These are phyloP conservation scores for Astrothelium subdiscretum DNA, from an alignment of 495 filamentous ascomycete species.

Conservation along the genomic window DNA sequence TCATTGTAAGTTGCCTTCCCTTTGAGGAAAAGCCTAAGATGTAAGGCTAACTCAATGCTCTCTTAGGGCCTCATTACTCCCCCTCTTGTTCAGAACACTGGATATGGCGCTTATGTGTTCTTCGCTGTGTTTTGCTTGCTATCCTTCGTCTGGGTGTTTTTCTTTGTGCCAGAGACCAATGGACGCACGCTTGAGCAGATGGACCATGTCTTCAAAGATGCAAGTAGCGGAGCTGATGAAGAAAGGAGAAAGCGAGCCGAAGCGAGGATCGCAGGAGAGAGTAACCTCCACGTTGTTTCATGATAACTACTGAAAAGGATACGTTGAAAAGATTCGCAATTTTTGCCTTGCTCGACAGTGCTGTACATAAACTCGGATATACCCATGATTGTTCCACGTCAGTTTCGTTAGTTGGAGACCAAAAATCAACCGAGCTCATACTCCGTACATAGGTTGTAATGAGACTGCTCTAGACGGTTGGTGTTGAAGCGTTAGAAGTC, in stretches of 20 bases:
- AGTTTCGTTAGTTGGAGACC: no score
- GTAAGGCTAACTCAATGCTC: background rate
- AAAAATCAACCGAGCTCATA: no score
- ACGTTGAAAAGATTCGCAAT: no score
- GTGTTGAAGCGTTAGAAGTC: no score
- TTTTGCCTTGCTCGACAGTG: no score
- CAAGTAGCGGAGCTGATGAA: background rate
- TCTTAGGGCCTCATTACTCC: slow-evolving; percentile 34
- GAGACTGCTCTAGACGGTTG: no score
- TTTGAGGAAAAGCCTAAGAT: background rate
- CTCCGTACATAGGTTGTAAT: no score
- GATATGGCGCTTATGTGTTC: slow-evolving; percentile 45
- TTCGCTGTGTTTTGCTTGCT: slow-evolving; percentile 48
- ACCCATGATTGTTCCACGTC: no score
- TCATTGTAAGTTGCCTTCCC: slow-evolving; percentile 30
- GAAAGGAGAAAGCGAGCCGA: slow-evolving; percentile 3
- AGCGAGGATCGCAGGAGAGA: slow-evolving; percentile 5
- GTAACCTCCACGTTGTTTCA: background rate
- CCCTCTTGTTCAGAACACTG: slow-evolving; percentile 41
- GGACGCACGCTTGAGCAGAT: slow-evolving; percentile 25
- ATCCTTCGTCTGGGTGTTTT: slow-evolving; percentile 39
- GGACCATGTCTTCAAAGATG: slow-evolving; percentile 26
- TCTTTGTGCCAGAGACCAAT: slow-evolving; percentile 43
- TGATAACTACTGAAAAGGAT: background rate
- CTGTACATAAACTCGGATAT: no score